A percentile compares a stretch with the other conserved stretches of the same genome.
Conservation (phyloP, 1,139 yeast species). For the Scheffersomyces lignicola region DNA sequence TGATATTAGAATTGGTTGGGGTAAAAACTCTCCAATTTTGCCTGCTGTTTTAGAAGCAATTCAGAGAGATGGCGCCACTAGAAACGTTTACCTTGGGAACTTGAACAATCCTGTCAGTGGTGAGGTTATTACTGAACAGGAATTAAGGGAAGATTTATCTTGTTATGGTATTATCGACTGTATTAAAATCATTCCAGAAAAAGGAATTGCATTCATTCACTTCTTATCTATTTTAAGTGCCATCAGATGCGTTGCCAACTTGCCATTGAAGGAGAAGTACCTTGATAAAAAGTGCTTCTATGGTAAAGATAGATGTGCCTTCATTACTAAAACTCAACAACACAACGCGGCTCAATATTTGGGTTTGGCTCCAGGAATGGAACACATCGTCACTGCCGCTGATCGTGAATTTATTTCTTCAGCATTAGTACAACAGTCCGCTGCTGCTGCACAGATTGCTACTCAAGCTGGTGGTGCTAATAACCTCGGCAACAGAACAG, state of each 20-base stretch:
- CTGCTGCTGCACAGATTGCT: slow-evolving; percentile 73
- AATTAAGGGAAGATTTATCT: slow-evolving; percentile 49
- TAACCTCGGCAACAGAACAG: slow-evolving; percentile 87
- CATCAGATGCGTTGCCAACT: slow-evolving; percentile 56
- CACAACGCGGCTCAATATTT: slow-evolving; percentile 95
- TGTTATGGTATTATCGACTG: slow-evolving; percentile 58
- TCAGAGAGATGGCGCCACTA: slow-evolving; percentile 83
- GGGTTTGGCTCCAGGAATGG: slow-evolving; percentile 89
- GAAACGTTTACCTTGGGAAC: slow-evolving; percentile 85
- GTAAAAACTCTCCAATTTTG: slow-evolving; percentile 61
- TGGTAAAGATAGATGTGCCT: slow-evolving; percentile 67
- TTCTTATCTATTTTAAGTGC: slow-evolving; percentile 59
- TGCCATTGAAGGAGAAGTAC: slow-evolving; percentile 55
- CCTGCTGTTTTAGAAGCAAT: slow-evolving; percentile 74
- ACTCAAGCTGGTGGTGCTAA: slow-evolving; percentile 75
- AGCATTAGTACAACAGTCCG: slow-evolving; percentile 65
- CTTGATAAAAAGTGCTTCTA: slow-evolving; percentile 58
- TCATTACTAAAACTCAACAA: slow-evolving; percentile 90
- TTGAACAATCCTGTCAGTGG: slow-evolving; percentile 52
- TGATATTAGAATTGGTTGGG: slow-evolving; percentile 70
- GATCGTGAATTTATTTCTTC: slow-evolving; percentile 66
- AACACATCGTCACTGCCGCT: slow-evolving; percentile 76
- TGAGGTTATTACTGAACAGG: slow-evolving; percentile 56
- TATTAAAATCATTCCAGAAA: slow-evolving; percentile 56
- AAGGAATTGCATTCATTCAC: slow-evolving; percentile 62